Evolutionary conservation across 371 early-diverging fungal species (phyloP), one percentile per base, ranked within the genome.

Genomic region (Mortierella sp.): DNA sequence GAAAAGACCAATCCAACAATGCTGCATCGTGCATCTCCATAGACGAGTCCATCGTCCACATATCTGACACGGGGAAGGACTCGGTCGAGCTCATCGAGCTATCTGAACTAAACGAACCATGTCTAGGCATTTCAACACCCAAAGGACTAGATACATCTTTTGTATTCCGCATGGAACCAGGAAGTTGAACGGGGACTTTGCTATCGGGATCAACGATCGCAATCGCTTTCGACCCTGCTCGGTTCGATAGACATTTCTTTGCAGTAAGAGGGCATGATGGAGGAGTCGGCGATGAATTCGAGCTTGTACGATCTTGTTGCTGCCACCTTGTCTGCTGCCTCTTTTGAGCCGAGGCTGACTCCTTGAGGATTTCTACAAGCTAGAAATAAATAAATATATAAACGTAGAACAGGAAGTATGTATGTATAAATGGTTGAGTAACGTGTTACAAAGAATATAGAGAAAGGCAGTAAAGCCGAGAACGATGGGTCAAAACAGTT

Each of bases 171-270:
- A 26, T 12, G 23, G 53, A 53, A 53, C 28, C 28, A 13, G 70
- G 70, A 6, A 70, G 57, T 45, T 29, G 57, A 19, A 70, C 64
- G n/a, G 74, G 60, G 0, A 64, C 43, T 13, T 70, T 61, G 42
- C 75, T 75, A 22, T 43, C 29, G 8, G 75, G 75, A 23, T 75
- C 75, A n/a, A 75, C 61, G 32, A 75, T 75, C 10, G 62, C 45
- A 26, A 75, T 66, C 6, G 75, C 75, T 51, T 61, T 60, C 17
- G 75, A 75, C 0, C 62, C 37, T 34, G 22, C 34, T 22, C 34
- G 58, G 22, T 15, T 5, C 15, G 13, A 1, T 12, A 10, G 19
- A 29, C 29, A 17, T 31, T 35, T 35, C 8, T 7, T 57, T 15
- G 58, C 37, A 32, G 37, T n/a, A 60, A 26, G 17, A 26, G 22